Conservation (phyloP, 345 rosid species). For the Syzygium oleosum region DNA sequence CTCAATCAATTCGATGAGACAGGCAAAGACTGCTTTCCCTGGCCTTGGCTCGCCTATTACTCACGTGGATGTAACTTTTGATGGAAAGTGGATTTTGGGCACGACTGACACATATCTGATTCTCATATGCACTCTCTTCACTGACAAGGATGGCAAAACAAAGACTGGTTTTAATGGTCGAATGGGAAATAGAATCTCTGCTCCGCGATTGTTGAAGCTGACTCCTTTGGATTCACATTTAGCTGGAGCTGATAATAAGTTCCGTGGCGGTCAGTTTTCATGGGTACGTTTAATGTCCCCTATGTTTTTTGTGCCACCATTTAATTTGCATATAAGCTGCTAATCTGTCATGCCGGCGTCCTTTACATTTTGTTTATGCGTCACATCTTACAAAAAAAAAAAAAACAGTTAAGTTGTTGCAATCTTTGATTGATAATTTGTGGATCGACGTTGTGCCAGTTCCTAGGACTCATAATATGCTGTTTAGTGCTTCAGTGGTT, state of each 20-base stretch:
- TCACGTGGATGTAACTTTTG: conserved; percentile 92
- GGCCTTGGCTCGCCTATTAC: conserved; percentile 96
- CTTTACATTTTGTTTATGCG: background rate
- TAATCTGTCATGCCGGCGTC: background rate
- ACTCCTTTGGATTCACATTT: conserved; percentile 78
- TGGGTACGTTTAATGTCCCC: conserved; percentile 51
- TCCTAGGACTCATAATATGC: background rate
- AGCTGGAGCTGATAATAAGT: conserved; percentile 84
- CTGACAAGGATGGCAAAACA: conserved; percentile 72
- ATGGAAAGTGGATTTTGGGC: conserved; percentile 98
- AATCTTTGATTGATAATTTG: background rate
- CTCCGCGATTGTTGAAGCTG: conserved; percentile 88
- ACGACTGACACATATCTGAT: conserved; percentile 90
- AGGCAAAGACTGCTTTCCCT: conserved; percentile 97
- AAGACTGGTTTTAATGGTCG: conserved; percentile 97
- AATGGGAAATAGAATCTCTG: conserved; percentile 95
- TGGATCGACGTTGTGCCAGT: background rate
- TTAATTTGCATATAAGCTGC: background rate
- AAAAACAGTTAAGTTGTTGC: background rate
- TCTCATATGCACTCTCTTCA: conserved; percentile 81
- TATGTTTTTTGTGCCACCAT: background rate
- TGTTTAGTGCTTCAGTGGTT: background rate
- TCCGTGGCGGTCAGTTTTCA: conserved; percentile 88
- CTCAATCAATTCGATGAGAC: conserved; percentile 84
- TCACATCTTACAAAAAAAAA: background rate